Percentiles rank a stretch among this genome's conserved stretches.
Evolutionary conservation across 345 rosid species (phyloP).

Genomic region (Adansonia digitata): DNA sequence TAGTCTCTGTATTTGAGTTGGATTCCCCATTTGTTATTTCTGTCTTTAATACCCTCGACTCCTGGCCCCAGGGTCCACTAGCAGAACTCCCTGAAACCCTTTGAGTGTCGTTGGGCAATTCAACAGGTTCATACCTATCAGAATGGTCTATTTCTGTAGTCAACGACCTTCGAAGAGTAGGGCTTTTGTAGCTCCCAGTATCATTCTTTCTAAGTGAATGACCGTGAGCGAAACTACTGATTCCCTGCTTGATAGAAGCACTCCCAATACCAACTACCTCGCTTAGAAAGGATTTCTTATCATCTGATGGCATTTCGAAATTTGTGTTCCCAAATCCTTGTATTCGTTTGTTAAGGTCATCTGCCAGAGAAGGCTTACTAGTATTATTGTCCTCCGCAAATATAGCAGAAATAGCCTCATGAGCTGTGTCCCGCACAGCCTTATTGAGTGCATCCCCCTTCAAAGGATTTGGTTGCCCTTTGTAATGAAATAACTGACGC

Average conservation of each 20-base stretch:
- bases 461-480: conserved; percentile 77
- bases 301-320: conserved; percentile 68
- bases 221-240: conserved; percentile 70
- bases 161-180: conserved; percentile 78
- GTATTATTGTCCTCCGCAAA: conserved; percentile 64
- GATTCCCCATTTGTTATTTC: conserved; percentile 42
- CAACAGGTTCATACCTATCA: conserved; percentile 70
- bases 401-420: conserved; percentile 72
- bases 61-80: conserved; percentile 63
- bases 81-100: conserved; percentile 37
- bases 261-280: conserved; percentile 96
- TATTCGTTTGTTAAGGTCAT: conserved; percentile 60
- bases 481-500: conserved; percentile 78
- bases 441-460: conserved; percentile 96
- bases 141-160: conserved; percentile 61
- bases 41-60: conserved; percentile 33
- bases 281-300: conserved; percentile 82
- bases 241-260: conserved; percentile 88
- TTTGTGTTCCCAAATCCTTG: conserved; percentile 95
- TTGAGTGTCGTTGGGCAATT: conserved; percentile 42
- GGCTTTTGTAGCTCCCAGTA: conserved; percentile 75
- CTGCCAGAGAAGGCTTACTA: conserved; percentile 54
- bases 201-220: conserved; percentile 61
- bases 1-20: conserved; percentile 45
- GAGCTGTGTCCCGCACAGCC: conserved; percentile 90